Evolutionary conservation across 2,329 filamentous ascomycete genomes (phyloP), one percentile per base, ranked within the genome.

Genomic region (Apiospora hydei): DNA sequence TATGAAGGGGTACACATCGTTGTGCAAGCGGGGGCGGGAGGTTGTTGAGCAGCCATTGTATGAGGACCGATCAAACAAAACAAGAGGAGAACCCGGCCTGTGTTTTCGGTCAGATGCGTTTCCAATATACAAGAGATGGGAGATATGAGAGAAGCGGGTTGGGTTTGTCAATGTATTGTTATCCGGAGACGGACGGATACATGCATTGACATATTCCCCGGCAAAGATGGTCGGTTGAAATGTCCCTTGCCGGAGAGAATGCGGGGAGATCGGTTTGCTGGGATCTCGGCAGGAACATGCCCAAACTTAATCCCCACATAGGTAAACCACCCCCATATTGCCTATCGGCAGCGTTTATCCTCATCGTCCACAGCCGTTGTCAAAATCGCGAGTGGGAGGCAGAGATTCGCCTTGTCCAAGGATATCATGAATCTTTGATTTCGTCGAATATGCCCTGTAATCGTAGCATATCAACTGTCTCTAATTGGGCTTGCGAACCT

Each of bases 1-100:
- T 66, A 80, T 79, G 69, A 78, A 80, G 4, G 77, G 77, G 72
- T 80, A 80, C 53, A 80, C 76, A 26, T 80, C 77, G 46, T 72
- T 78, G 49, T 78, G 77, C 44, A 79, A 74, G 47, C 78, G 77
- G 11, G 76, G 76, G 57, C 57, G 10, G 57, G 18, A 14, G 26
- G 30, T 34, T 61, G 53, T 38, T 21, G 26, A 34, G 57, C 18
- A n/a, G 34, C 57, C 57, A 64, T 64, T 41, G 30, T 6, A n/a
- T n/a, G 57, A 18, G 47, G 11, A 26, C n/a, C 13, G 1, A 10
- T 8, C 26, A 5, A 10, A 53, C 14, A 21, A 61, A 14, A 51
- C 8, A n/a, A 21, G 3, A 7, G 16, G 8, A 21, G 46, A 49
- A 49, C 6, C 21, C 21, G 46, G 46, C 7, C 3, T n/a, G 21